These are phyloP conservation scores for Sporothrix inflata DNA, from an alignment of 2,329 filamentous ascomycete species.

Conservation along the genomic window DNA sequence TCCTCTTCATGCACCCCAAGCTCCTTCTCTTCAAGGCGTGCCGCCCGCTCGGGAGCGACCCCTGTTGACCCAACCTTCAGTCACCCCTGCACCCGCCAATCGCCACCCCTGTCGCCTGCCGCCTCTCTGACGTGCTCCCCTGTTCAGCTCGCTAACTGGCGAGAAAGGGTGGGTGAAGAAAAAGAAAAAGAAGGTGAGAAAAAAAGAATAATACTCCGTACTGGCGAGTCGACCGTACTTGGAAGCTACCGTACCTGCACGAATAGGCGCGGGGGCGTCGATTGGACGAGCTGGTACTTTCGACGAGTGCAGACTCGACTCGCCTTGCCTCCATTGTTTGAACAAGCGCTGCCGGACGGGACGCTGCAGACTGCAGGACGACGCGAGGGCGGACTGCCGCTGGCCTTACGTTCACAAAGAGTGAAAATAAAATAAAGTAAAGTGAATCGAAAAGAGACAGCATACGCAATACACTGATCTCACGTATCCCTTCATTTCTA, in stretches of 20 bases:
- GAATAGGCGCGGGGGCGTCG: slow-evolving; percentile 22
- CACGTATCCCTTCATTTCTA: too few relatives aligned
- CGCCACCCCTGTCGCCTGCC: slow-evolving; percentile 11
- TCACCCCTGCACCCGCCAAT: slow-evolving; percentile 27
- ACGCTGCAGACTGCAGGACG: neutral
- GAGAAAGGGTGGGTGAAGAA: neutral
- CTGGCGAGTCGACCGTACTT: neutral
- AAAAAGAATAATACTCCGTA: neutral
- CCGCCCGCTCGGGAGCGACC: slow-evolving; percentile 19
- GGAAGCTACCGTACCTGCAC: neutral
- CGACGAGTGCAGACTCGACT: neutral
- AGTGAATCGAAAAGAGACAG: too few relatives aligned
- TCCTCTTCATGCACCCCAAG: neutral
- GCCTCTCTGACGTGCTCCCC: slow-evolving; percentile 23
- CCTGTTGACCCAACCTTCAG: neutral
- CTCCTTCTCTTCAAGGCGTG: neutral
- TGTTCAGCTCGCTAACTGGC: slow-evolving; percentile 13
- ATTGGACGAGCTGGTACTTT: slow-evolving; percentile 17
- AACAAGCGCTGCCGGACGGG: slow-evolving; percentile 13
- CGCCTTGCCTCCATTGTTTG: neutral
- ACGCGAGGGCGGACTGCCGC: neutral
- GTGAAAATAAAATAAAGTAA: too few relatives aligned
- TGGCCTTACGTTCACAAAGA: too few relatives aligned
- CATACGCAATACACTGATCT: too few relatives aligned
- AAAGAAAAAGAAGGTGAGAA: neutral